Conservation (phyloP, 2,329 filamentous ascomycete genomes). For the Trichoderma oligosporum region DNA sequence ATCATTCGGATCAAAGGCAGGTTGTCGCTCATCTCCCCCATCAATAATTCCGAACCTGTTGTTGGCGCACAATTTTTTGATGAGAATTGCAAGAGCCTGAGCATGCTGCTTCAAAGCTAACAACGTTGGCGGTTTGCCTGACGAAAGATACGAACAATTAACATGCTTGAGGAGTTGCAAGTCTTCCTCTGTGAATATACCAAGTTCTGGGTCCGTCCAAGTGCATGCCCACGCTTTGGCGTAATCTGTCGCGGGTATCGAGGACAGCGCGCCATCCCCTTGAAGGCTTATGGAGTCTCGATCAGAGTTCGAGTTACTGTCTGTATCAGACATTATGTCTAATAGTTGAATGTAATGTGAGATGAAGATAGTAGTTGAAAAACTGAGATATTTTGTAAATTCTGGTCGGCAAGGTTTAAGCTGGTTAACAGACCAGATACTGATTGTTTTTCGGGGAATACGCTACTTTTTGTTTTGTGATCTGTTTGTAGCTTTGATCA, state of each 20-base stretch:
- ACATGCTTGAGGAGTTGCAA: constrained; percentile 38
- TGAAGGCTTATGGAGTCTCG: background rate
- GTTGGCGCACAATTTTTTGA: constrained; percentile 45
- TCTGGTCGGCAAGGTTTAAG: too few species aligned
- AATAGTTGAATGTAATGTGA: background rate
- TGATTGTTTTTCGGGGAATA: background rate
- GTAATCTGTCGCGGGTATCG: constrained; percentile 28
- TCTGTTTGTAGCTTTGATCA: background rate
- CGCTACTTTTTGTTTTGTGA: background rate
- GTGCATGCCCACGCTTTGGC: constrained; percentile 28
- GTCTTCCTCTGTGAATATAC: constrained; percentile 24
- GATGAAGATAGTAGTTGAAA: background rate
- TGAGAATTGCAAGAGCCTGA: constrained; percentile 53
- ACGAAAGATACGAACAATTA: constrained; percentile 57
- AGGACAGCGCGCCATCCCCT: background rate
- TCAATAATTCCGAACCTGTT: constrained; percentile 26
- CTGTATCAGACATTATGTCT: background rate
- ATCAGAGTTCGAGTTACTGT: background rate
- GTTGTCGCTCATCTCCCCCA: constrained; percentile 26
- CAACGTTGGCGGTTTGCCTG: constrained; percentile 51
- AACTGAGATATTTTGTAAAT: too few species aligned
- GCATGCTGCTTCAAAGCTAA: constrained; percentile 57
- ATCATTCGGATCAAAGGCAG: constrained; percentile 40
- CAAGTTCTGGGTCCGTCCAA: constrained; percentile 26
- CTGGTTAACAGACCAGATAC: too few species aligned